phyloP scores from a whole-genome alignment of 192 early-diverging fungal species.

The Podila horticola region DNA sequence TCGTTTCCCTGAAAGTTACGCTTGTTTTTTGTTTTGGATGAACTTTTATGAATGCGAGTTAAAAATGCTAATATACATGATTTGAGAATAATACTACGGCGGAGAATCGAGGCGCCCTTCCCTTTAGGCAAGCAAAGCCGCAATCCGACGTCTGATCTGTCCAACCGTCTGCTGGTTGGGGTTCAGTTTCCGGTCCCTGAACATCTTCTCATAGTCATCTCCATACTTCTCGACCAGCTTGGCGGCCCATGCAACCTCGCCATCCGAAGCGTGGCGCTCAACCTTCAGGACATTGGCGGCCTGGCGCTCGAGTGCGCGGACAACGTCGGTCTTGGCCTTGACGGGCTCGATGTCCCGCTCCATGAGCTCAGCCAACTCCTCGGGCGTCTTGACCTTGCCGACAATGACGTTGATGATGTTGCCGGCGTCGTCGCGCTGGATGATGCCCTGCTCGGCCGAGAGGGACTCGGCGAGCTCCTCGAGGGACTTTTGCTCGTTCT shows the following conservation, averaged over 20 bases:
- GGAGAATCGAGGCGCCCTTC: neutral
- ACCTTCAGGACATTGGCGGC: slow-evolving; percentile 55
- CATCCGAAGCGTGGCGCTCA: slow-evolving; percentile 63
- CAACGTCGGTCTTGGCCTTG: slow-evolving; percentile 67
- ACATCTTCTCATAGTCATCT: slow-evolving; percentile 80
- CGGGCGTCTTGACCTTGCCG: slow-evolving; percentile 62
- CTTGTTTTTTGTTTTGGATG: neutral
- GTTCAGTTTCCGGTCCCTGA: slow-evolving; percentile 80
- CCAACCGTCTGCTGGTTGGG: slow-evolving; percentile 72
- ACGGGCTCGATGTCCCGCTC: slow-evolving; percentile 55
- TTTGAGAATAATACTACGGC: neutral
- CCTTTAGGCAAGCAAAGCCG: slow-evolving; percentile 22
- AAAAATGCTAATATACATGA: slow-evolving; percentile 1
- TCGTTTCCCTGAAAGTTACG: neutral
- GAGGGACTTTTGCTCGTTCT: slow-evolving; percentile 59
- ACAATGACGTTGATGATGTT: slow-evolving; percentile 77
- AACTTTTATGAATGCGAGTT: neutral
- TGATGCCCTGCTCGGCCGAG: slow-evolving; percentile 77
- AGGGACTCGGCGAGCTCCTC: slow-evolving; percentile 66
- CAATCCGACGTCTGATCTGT: slow-evolving; percentile 70
- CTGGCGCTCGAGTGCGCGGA: slow-evolving; percentile 67
- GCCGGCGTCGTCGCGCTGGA: slow-evolving; percentile 82
- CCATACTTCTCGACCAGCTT: slow-evolving; percentile 76
- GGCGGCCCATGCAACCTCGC: slow-evolving; percentile 66
- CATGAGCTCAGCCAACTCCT: slow-evolving; percentile 56